Percentiles rank a stretch among this genome's conserved stretches.
phyloP scores from a whole-genome alignment of 208 protist species.

The Leishmania aethiopica region DNA sequence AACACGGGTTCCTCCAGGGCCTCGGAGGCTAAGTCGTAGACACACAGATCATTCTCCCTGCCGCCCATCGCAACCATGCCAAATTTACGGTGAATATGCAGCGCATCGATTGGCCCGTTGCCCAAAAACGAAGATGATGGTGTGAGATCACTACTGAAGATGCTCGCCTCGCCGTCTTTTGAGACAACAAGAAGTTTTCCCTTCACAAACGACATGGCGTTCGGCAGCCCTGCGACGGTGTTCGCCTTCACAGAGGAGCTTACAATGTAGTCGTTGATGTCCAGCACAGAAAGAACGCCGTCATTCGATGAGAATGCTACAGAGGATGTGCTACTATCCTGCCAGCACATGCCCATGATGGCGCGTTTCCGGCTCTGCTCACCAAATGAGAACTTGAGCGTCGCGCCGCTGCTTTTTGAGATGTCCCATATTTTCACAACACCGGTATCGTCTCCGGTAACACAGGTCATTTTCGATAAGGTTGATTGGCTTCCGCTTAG shows the following conservation, averaged over 20 bases:
- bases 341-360: constrained; percentile 80
- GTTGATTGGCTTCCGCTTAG: neutral
- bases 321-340: constrained; percentile 54
- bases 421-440: constrained; percentile 89
- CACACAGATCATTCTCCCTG: constrained; percentile 68
- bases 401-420: constrained; percentile 65
- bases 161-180: constrained; percentile 44
- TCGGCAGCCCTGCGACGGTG: constrained; percentile 49
- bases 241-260: constrained; percentile 38
- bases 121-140: constrained; percentile 23
- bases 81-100: constrained; percentile 81
- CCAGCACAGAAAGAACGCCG: constrained; percentile 57
- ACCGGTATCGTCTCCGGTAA: constrained; percentile 86
- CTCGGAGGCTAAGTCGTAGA: constrained; percentile 67
- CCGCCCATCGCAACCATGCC: constrained; percentile 79
- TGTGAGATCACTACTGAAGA: constrained; percentile 45
- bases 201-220: constrained; percentile 66
- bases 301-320: constrained; percentile 70
- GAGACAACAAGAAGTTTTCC: constrained; percentile 57
- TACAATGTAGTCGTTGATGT: constrained; percentile 40
- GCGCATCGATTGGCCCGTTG: constrained; percentile 64
- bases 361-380: constrained; percentile 65
- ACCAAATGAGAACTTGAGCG: constrained; percentile 67
- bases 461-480: constrained; percentile 54
- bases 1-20: constrained; percentile 54